Evolutionary conservation across 1,284 basidiomycete species (phyloP).

Genomic region (Cryptococcus deneoformans): DNA sequence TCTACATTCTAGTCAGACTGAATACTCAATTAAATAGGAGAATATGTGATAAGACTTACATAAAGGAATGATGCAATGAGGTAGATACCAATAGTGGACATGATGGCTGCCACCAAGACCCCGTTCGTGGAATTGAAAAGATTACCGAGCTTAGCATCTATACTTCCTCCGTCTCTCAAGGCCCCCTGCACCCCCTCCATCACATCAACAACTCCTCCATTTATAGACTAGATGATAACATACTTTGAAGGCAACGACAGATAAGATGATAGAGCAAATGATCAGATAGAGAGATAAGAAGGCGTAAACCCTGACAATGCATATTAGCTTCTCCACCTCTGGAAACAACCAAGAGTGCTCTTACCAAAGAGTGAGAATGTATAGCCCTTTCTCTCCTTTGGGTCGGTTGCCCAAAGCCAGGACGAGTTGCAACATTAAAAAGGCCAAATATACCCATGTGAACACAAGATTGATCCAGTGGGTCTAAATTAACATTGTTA

Average conservation of each 20-base stretch:
- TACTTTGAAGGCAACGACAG: slow-evolving; percentile 71
- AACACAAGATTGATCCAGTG: slow-evolving; percentile 82
- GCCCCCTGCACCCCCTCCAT: slow-evolving; percentile 54
- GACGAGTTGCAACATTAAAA: slow-evolving; percentile 81
- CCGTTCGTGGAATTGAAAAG: slow-evolving; percentile 76
- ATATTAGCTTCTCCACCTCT: not conserved
- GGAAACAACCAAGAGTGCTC: not conserved
- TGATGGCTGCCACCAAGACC: slow-evolving; percentile 78
- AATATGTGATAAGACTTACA: slow-evolving; percentile 56
- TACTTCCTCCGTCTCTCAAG: slow-evolving; percentile 31
- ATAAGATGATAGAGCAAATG: slow-evolving; percentile 80
- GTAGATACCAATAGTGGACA: slow-evolving; percentile 85
- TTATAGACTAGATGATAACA: slow-evolving; percentile 23
- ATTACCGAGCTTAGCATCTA: slow-evolving; percentile 56
- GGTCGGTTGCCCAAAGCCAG: slow-evolving; percentile 94
- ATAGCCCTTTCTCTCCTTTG: slow-evolving; percentile 84
- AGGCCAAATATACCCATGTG: slow-evolving; percentile 84
- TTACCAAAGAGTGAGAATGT: slow-evolving; percentile 65
- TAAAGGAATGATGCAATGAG: slow-evolving; percentile 84
- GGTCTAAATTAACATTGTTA: slow-evolving; percentile 57
- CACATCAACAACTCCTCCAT: not conserved
- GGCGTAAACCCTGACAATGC: slow-evolving; percentile 64
- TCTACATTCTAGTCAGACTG: slow-evolving; percentile 51
- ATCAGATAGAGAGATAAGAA: slow-evolving; percentile 75
- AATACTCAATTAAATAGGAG: not conserved